Evolutionary conservation across 2,329 filamentous ascomycete genomes (phyloP).

Genomic region (Tolypocladium pustulatum): DNA sequence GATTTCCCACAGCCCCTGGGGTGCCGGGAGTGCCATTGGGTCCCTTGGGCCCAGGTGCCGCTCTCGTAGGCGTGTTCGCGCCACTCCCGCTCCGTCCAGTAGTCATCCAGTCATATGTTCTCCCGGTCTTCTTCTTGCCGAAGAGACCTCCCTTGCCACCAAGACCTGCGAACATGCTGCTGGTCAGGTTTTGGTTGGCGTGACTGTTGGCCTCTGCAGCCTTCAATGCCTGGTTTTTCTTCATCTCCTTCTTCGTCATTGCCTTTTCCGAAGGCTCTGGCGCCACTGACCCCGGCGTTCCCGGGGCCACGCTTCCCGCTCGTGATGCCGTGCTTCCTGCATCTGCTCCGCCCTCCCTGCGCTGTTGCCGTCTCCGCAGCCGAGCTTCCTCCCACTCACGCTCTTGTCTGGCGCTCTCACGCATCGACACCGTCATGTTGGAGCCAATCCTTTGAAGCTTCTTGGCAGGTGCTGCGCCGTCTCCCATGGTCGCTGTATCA

Average conservation of each 20-base stretch:
- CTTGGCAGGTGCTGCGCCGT: slow-evolving; percentile 31
- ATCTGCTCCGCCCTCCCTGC: slow-evolving; percentile 45
- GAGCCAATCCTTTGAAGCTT: slow-evolving; percentile 39
- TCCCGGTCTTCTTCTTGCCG: slow-evolving; percentile 49
- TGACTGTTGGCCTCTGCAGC: slow-evolving; percentile 70
- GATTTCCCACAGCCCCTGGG: slow-evolving; percentile 15
- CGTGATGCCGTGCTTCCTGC: slow-evolving; percentile 37
- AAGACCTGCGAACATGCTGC: slow-evolving; percentile 58
- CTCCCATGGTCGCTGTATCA: slow-evolving; percentile 19
- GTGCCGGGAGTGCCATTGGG: slow-evolving; percentile 20
- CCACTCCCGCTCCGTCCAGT: slow-evolving; percentile 37
- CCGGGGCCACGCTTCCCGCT: slow-evolving; percentile 45
- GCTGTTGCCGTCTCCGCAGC: slow-evolving; percentile 54
- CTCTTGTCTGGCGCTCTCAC: slow-evolving; percentile 54
- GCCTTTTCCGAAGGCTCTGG: slow-evolving; percentile 53
- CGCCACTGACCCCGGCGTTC: slow-evolving; percentile 51
- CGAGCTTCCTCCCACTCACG: slow-evolving; percentile 63
- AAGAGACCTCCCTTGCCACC: slow-evolving; percentile 49
- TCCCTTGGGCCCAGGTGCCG: slow-evolving; percentile 20
- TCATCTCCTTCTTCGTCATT: slow-evolving; percentile 76
- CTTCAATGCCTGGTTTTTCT: slow-evolving; percentile 66
- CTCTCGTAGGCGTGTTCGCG: slow-evolving; percentile 37
- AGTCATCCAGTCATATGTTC: slow-evolving; percentile 71
- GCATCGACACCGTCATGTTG: slow-evolving; percentile 42
- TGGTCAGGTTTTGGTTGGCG: slow-evolving; percentile 73